Evolutionary conservation across 2,329 filamentous ascomycete species (phyloP).

Genomic region (Colletotrichum spinosum): DNA sequence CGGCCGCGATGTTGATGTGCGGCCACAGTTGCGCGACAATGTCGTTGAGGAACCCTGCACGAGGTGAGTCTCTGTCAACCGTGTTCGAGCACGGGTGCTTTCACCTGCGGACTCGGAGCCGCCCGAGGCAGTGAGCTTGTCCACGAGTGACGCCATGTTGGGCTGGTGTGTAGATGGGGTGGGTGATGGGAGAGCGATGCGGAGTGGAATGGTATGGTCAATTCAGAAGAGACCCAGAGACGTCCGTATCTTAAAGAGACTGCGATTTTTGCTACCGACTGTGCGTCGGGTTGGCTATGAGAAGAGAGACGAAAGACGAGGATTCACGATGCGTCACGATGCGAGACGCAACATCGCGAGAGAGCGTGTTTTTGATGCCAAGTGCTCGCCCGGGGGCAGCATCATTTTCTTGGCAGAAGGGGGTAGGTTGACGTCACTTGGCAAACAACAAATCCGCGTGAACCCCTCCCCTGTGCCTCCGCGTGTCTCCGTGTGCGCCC

Average conservation of each 20-base stretch:
- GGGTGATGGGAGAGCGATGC: neutral
- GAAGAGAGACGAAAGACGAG: neutral
- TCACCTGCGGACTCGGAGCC: conserved; percentile 53
- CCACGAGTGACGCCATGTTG: conserved; percentile 49
- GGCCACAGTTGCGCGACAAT: conserved; percentile 61
- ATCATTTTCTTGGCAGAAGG: conserved; percentile 20
- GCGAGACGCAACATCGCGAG: neutral
- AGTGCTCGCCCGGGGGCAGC: conserved; percentile 3
- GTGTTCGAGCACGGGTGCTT: neutral
- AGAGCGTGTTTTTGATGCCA: conserved; percentile 20
- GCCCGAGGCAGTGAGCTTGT: conserved; percentile 53
- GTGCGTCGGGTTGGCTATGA: neutral
- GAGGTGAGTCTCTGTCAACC: neutral
- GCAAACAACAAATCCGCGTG: conserved; percentile 6
- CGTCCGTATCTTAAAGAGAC: neutral
- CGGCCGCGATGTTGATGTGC: conserved; percentile 57
- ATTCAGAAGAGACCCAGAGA: neutral
- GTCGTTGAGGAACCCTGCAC: conserved; percentile 58
- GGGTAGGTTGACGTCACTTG: conserved; percentile 20
- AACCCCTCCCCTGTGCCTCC: conserved; percentile 7
- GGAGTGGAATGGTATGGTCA: neutral
- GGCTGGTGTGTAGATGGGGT: conserved; percentile 1
- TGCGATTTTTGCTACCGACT: neutral
- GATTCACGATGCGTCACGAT: neutral
- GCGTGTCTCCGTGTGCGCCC: neutral